Evolutionary conservation across 1,284 basidiomycete species (phyloP).

Genomic region (Cutaneotrichosporon cyanovorans): DNA sequence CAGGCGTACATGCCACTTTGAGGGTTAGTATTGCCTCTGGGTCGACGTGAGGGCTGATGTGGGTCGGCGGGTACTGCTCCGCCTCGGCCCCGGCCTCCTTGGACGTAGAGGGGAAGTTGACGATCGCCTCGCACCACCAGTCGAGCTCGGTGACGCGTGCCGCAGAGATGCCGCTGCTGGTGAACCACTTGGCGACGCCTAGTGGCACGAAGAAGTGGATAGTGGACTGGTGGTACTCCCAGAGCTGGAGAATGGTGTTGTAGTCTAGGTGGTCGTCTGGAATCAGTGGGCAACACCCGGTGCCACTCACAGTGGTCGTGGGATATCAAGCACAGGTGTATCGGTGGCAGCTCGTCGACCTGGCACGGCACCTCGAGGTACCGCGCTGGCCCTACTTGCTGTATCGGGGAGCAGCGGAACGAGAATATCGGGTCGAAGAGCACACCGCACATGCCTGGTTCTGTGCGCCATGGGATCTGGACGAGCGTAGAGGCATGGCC

Average conservation of each 20-base stretch:
- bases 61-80: background rate
- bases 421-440: slow-evolving; percentile 46
- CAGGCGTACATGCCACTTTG: slow-evolving; percentile 42
- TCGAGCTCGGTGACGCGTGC: slow-evolving; percentile 42
- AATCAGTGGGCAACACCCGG: background rate
- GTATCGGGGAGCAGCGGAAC: slow-evolving; percentile 41
- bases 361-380: slow-evolving; percentile 39
- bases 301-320: slow-evolving; percentile 43
- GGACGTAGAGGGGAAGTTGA: slow-evolving; percentile 22
- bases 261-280: slow-evolving; percentile 46
- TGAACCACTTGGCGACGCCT: slow-evolving; percentile 42
- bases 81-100: background rate
- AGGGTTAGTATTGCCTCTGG: slow-evolving; percentile 20
- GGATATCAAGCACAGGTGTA: slow-evolving; percentile 41
- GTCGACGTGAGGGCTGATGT: slow-evolving; percentile 6
- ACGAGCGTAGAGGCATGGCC: slow-evolving; percentile 42
- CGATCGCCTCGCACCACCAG: slow-evolving; percentile 43
- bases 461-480: slow-evolving; percentile 23
- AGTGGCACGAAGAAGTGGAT: slow-evolving; percentile 45
- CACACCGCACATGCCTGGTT: slow-evolving; percentile 26
- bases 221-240: slow-evolving; percentile 34
- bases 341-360: slow-evolving; percentile 37
- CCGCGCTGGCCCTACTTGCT: slow-evolving; percentile 41
- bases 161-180: slow-evolving; percentile 30
- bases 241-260: slow-evolving; percentile 41